phyloP scores from a whole-genome alignment of 2,329 filamentous ascomycete species.

The Thielaviopsis ethacetica region DNA sequence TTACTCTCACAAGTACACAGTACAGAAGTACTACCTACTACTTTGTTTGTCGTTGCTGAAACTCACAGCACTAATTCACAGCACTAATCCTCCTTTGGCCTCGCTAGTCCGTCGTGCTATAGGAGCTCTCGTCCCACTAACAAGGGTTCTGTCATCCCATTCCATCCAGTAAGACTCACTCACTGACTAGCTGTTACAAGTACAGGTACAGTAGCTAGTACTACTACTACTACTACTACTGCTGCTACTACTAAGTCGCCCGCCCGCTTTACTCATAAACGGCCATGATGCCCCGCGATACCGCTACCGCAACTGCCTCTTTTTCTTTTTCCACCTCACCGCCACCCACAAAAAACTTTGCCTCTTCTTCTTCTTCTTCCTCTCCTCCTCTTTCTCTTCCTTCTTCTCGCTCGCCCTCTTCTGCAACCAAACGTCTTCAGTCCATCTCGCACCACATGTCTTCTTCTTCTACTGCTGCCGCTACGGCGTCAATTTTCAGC shows the following conservation, averaged over 20 bases:
- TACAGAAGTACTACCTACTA: no score
- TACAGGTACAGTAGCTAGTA: not conserved
- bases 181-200: no score
- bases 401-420: conserved; percentile 24
- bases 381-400: conserved; percentile 18
- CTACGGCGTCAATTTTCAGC: conserved; percentile 50
- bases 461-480: conserved; percentile 14
- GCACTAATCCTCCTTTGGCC: not conserved
- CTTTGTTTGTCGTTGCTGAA: no score
- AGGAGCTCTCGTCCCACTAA: not conserved
- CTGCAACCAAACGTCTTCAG: conserved; percentile 34
- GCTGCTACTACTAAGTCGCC: not conserved
- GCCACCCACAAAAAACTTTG: conserved; percentile 16
- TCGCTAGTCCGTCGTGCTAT: no score
- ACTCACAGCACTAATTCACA: no score
- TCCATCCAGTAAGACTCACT: not conserved
- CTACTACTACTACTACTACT: no score
- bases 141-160: not conserved
- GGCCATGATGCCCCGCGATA: conserved; percentile 9
- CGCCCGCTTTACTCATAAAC: conserved; percentile 9
- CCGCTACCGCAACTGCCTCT: conserved; percentile 16
- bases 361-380: conserved; percentile 15
- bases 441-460: conserved; percentile 47
- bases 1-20: no score
- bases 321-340: not conserved